A percentile compares a stretch with the other conserved stretches of the same genome.
phyloP scores from a whole-genome alignment of 768 basidiomycete species.

The Leucocoprinus sp. region DNA sequence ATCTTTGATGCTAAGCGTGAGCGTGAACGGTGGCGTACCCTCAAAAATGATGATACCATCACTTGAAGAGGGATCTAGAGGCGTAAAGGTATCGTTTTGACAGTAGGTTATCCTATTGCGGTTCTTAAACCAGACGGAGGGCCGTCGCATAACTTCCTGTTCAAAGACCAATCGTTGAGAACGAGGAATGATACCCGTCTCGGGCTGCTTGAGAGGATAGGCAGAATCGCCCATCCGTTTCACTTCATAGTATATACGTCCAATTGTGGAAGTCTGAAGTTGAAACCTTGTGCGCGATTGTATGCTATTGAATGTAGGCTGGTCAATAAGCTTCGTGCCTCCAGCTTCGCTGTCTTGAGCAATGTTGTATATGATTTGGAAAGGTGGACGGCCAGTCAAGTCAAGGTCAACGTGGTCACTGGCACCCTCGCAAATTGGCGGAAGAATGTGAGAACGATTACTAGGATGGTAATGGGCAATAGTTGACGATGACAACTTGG shows the following conservation, averaged over 20 bases:
- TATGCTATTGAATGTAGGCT: slow-evolving; percentile 79
- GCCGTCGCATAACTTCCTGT: slow-evolving; percentile 77
- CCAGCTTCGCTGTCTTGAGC: slow-evolving; percentile 62
- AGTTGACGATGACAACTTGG: slow-evolving; percentile 54
- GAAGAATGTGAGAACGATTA: slow-evolving; percentile 70
- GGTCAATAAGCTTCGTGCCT: slow-evolving; percentile 62
- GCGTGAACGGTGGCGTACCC: slow-evolving; percentile 80
- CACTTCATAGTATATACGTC: slow-evolving; percentile 84
- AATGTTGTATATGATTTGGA: slow-evolving; percentile 87
- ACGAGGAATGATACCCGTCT: slow-evolving; percentile 54
- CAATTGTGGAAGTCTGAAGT: slow-evolving; percentile 67
- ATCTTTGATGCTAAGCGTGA: slow-evolving; percentile 70
- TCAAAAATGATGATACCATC: slow-evolving; percentile 65
- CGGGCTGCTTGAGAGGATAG: slow-evolving; percentile 69
- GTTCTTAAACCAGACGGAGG: slow-evolving; percentile 72
- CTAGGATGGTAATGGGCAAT: slow-evolving; percentile 47
- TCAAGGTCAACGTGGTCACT: slow-evolving; percentile 80
- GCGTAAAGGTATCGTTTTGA: slow-evolving; percentile 56
- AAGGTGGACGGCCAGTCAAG: slow-evolving; percentile 80
- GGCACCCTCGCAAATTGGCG: slow-evolving; percentile 75
- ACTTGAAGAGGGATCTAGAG: slow-evolving; percentile 39
- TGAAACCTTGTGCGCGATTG: slow-evolving; percentile 75
- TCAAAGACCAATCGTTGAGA: slow-evolving; percentile 69
- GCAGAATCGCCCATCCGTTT: slow-evolving; percentile 81
- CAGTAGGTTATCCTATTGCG: slow-evolving; percentile 65